phyloP scores from a whole-genome alignment of 805 yeast genomes.

The Candida insectorum region DNA sequence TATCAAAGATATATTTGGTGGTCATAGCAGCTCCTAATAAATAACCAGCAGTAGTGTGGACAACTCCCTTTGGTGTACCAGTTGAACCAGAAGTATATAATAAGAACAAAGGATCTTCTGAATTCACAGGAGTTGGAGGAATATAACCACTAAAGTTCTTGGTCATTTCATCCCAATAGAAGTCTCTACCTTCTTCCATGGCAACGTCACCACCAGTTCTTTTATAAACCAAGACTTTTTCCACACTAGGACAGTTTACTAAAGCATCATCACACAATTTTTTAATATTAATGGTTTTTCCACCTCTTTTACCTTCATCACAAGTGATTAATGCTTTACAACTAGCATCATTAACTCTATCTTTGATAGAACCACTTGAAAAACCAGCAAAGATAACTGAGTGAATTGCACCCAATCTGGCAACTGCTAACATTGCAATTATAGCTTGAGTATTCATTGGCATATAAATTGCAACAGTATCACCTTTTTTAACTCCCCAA shows the following conservation, averaged over 20 bases:
- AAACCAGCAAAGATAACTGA: conserved; percentile 87
- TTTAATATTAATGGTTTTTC: conserved; percentile 75
- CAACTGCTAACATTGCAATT: conserved; percentile 71
- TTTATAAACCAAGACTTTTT: conserved; percentile 66
- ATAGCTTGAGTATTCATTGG: conserved; percentile 86
- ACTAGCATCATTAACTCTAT: conserved; percentile 68
- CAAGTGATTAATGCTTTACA: conserved; percentile 73
- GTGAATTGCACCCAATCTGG: conserved; percentile 79
- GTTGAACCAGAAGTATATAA: conserved; percentile 86
- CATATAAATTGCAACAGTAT: conserved; percentile 79
- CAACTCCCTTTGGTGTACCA: conserved; percentile 86
- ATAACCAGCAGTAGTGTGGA: conserved; percentile 79
- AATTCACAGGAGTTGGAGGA: conserved; percentile 70
- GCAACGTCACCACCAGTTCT: conserved; percentile 65
- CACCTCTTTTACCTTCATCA: conserved; percentile 83
- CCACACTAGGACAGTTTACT: conserved; percentile 60
- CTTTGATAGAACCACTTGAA: conserved; percentile 66
- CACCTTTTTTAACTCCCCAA: conserved; percentile 75
- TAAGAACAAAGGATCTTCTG: conserved; percentile 82
- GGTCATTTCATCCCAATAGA: conserved; percentile 74
- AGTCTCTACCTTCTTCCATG: conserved; percentile 57
- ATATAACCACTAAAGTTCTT: conserved; percentile 62
- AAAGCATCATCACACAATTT: conserved; percentile 81
- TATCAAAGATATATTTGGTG: conserved; percentile 73
- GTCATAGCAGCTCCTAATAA: conserved; percentile 70